Evolutionary conservation across 2,329 filamentous ascomycete genomes (phyloP).

Genomic region (Epichloe amarillans): DNA sequence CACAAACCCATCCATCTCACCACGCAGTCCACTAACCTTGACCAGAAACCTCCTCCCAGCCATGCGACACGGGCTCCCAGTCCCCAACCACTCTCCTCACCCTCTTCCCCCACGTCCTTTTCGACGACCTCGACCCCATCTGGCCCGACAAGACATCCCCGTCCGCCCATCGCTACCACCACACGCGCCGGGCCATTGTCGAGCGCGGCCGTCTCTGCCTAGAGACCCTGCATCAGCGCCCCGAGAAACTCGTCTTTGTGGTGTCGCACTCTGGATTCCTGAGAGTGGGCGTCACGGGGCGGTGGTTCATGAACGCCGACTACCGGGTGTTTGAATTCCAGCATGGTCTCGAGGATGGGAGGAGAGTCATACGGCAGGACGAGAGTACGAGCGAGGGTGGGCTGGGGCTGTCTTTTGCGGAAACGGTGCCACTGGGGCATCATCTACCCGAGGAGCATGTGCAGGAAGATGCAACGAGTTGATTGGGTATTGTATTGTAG

Average conservation of each 20-base stretch:
- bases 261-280: constrained; percentile 54
- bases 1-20: constrained; percentile 1
- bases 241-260: constrained; percentile 49
- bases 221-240: constrained; percentile 33
- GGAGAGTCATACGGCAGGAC: constrained; percentile 29
- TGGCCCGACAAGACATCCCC: constrained; percentile 49
- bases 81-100: constrained; percentile 26
- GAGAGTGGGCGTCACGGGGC: constrained; percentile 40
- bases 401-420: constrained; percentile 21
- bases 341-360: constrained; percentile 10
- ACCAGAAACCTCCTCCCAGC: constrained; percentile 38
- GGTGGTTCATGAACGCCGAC: constrained; percentile 47
- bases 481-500: background rate
- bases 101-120: constrained; percentile 42
- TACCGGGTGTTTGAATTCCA: constrained; percentile 49
- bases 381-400: constrained; percentile 24
- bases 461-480: background rate
- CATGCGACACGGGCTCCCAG: constrained; percentile 47
- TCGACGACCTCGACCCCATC: constrained; percentile 42
- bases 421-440: constrained; percentile 24
- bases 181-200: constrained; percentile 38
- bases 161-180: constrained; percentile 33
- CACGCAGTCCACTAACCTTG: background rate
- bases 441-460: background rate
- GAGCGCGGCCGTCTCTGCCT: constrained; percentile 39